Evolutionary conservation across 164 flowering plant species (phyloP), one percentile per base, ranked within the genome.

Genomic region (Chimonanthus praecox): DNA sequence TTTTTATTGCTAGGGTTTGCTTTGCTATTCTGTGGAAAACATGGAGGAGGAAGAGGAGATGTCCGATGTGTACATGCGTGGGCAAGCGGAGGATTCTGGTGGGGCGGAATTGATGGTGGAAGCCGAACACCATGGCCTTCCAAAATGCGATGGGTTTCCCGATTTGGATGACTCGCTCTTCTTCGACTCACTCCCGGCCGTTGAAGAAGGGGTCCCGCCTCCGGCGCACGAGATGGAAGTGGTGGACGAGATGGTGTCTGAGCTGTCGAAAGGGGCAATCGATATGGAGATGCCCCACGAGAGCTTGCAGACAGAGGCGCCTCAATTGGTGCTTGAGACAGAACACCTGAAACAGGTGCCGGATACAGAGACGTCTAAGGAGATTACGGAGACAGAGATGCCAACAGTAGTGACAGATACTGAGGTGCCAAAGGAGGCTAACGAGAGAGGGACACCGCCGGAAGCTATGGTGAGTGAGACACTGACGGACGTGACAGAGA

Each of bases 1-100:
- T 33, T 1, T 33, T 33, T 33, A 33, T 1, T 33, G 33, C 65
- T 62, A 62, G 65, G 21, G 65, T 62, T 62, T 62, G 8, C 20
- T n/a, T 62, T 10, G n/a, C 4, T 45, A 13, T 66, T 66, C 46
- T 15, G 33, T 33, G 33, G 33, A 33, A 33, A 33, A 33, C 47
- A 66, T 66, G 68, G 68, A 66, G 45, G 68, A 66, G 16, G 68
- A 66, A 10, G 68, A 66, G 11, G 68, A 66, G 48, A 66, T 66
- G 46, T 66, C 68, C 11, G 68, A 66, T 45, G 68, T 45, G 15
- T 44, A 13, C 47, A 6, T 6, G 16, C n/a, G 16, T 16, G n/a
- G 45, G 47, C 46, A 44, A 16, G 5, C 15, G 18, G n/a, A 45
- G 68, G n/a, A 66, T 66, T 66, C 68, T 11, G 47, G 48, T 4